Base-by-base conservation (phyloP, 371 early-diverging fungal species). In the Rhizomucor pusillus region DNA sequence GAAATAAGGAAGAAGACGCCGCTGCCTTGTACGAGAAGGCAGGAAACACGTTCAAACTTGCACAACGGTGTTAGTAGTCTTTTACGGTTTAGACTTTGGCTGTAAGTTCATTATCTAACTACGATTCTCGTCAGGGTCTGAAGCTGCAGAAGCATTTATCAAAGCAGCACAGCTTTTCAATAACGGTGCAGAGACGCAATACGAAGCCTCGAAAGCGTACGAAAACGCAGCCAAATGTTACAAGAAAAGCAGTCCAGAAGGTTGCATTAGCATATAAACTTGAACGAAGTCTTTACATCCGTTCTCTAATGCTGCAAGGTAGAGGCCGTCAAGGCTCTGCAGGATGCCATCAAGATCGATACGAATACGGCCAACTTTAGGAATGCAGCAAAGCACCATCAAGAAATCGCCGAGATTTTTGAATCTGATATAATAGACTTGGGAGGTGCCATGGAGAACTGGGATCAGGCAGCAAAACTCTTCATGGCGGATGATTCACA, bases 341-440 rank as follows among this genome's bases (percentile, higher is more conserved):
- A 86, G 47, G 67, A 77, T 37, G 97, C 95, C 0, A 88, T 94
- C 9, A 61, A 59, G 16, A 83, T 95, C 29, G 80, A 94, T 52
- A 90, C 84, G 18, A 88, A 91, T 56, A 66, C 72, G 29, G 93
- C 96, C n/a, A 78, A 92, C 35, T 97, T 98, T 77, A 84, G 89
- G 52, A 79, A 84, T 5, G 98, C 98, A 16, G 98, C 98, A 12
- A 82, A 81, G 47, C 92, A 97, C 62, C 88, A 93, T 67, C 94
- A 95, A 66, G 92, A 93, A 55, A 88, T 98, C 65, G 98, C 95
- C 16, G 87, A 89, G 61, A 90, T 94, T 43, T 95, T 92, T 72
- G 98, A 98, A 62, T 77, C 80, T 10, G 95, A 96, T 34, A 59
- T 96, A 11, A 77, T 81, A 22, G 91, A 96, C 68, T 55, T 88